A percentile compares a stretch with the other conserved stretches of the same genome.
Conservation (phyloP, 164 flowering plant species). For the Brasenia schreberi region DNA sequence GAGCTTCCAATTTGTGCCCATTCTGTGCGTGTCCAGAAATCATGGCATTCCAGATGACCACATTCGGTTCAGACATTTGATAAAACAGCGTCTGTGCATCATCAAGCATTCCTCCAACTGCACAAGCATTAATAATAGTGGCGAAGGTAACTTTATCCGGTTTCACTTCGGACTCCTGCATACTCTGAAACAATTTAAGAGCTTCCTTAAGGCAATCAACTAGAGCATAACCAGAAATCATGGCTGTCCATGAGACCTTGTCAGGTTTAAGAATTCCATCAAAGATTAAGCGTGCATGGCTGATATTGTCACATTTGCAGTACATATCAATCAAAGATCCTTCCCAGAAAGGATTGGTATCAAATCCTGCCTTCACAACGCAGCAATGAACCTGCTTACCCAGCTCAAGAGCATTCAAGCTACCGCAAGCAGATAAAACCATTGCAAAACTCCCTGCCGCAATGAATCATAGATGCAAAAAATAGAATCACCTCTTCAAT, state of each 20-base stretch:
- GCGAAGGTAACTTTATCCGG: slow-evolving; percentile 66
- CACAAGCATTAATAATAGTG: slow-evolving; percentile 52
- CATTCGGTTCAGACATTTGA: slow-evolving; percentile 48
- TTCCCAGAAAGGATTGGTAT: slow-evolving; percentile 39
- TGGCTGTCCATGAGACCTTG: slow-evolving; percentile 73
- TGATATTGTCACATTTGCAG: slow-evolving; percentile 38
- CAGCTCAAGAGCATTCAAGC: slow-evolving; percentile 19
- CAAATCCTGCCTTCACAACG: slow-evolving; percentile 47
- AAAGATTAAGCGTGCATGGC: slow-evolving; percentile 48
- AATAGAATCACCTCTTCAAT: slow-evolving; percentile 19
- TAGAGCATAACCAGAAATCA: slow-evolving; percentile 61
- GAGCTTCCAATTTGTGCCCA: slow-evolving; percentile 51
- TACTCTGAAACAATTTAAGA: slow-evolving; percentile 32
- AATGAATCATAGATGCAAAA: slow-evolving; percentile 34
- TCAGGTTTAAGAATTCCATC: slow-evolving; percentile 36
- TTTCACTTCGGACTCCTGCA: slow-evolving; percentile 28
- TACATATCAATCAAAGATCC: slow-evolving; percentile 76
- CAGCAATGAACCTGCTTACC: slow-evolving; percentile 60
- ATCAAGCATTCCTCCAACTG: slow-evolving; percentile 40
- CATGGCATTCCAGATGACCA: slow-evolving; percentile 89
- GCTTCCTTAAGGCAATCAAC: slow-evolving; percentile 51
- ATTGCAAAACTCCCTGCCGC: slow-evolving; percentile 40
- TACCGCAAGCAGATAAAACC: slow-evolving; percentile 54
- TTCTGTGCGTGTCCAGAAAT: slow-evolving; percentile 67
- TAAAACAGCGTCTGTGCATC: slow-evolving; percentile 44